Evolutionary conservation across 331 rosid species (phyloP), one percentile per base, ranked within the genome.

Genomic region (Arachis monticola): DNA sequence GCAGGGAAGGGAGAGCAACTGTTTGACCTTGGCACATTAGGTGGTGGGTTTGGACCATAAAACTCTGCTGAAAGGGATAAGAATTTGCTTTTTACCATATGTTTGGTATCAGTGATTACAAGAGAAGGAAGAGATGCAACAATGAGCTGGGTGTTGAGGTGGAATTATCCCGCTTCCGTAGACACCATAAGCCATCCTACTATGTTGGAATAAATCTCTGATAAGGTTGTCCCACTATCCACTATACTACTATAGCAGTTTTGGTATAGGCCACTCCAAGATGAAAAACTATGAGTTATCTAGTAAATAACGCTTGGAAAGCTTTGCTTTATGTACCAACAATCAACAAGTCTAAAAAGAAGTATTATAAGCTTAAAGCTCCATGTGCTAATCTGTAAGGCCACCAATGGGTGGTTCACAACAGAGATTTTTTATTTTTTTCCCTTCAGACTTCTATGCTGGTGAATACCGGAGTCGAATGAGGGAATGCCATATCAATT

Each of bases 41-140:
- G 3, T 35, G 40, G 40, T 35, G 40, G 40, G 40, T 35, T 35
- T 12, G 57, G 57, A n/a, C 57, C 57, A n/a, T 12, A n/a, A 51
- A 51, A 51, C 22, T 51, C 7, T 3, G 57, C 57, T 5, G 3
- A 41, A 17, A 30, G 67, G 44, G 72, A 12, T 51, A 67, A 67
- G 65, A 41, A 0, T 4, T 14, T 35, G 40, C 40, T 40, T 13
- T 17, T 73, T 50, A 73, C 30, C 5, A 10, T 12, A 46, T 31
- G 48, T 22, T 46, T 45, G 11, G 59, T 17, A 56, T 53, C 51
- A 59, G 67, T 44, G 67, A 45, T 45, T 11, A 47, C 14, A 44
- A 17, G 60, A 73, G 69, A 72, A 72, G 59, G 31, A 44, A 58
- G 13, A 22, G 38, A 72, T 46, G 68, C 61, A 73, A 38, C 27